Evolutionary conservation across 2,329 filamentous ascomycete genomes (phyloP), one percentile per base, ranked within the genome.

Genomic region (Mariannaea elegans): DNA sequence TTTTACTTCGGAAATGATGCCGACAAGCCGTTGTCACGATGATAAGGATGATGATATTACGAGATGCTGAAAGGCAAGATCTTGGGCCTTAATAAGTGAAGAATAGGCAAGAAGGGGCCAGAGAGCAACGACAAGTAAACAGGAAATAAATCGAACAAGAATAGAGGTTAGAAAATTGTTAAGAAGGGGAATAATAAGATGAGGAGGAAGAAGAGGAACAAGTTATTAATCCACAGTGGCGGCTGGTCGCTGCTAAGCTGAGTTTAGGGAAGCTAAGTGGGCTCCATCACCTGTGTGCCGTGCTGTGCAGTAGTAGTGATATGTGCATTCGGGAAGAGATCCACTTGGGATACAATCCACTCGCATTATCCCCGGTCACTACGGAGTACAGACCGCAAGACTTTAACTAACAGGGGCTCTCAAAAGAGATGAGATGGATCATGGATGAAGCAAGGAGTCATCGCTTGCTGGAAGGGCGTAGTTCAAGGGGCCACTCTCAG

Each of bases 191-290:
- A 23, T 45, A 48, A 12, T 14, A n/a, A 53, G 56, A 44, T 21
- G 46, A 56, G 24, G 13, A 32, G 31, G 24, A 42, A 36, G 10
- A 46, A 32, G 32, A 32, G 27, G 29, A 46, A 27, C 36, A 58
- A 45, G 56, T 54, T 54, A 54, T 49, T 59, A 59, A 59, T 53
- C 50, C 51, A 39, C 31, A 27, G 56, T 54, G 45, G 56, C 56
- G 56, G 56, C 54, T 49, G 50, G 24, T 38, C 41, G 51, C 13
- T 16, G n/a, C 48, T 51, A 23, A 34, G 31, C 34, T 59, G 49
- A 7, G 46, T 48, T 53, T 8, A 36, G 27, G 31, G 45, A 38
- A 14, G n/a, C 24, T 9, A 14, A 48, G 38, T 49, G 49, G 44
- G 44, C 44, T 34, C 42, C 19, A 23, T 5, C 9, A 46, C 29